phyloP scores from a whole-genome alignment of 176 grass and related monocot genomes.

The Aechmea fasciata region DNA sequence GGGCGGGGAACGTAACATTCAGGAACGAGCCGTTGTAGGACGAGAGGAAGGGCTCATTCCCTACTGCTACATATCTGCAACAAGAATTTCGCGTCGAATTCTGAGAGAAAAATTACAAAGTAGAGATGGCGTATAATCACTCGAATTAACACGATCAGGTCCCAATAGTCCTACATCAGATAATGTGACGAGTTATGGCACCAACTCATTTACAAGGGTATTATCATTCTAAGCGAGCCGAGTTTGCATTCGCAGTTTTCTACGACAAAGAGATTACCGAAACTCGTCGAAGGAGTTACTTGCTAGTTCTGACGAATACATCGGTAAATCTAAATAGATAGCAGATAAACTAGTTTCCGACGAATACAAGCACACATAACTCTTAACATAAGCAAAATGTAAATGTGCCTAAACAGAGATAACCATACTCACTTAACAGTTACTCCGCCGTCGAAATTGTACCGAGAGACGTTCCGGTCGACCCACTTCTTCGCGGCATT shows the following conservation, averaged over 20 bases:
- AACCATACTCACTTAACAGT: conserved; percentile 49
- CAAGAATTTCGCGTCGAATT: not conserved
- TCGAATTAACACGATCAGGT: too few species aligned
- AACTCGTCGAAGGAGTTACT: too few species aligned
- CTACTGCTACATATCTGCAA: conserved; percentile 55
- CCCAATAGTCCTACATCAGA: too few species aligned
- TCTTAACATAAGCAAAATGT: not conserved
- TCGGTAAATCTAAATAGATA: too few species aligned
- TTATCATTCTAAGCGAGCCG: too few species aligned
- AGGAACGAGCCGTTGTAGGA: conserved; percentile 58
- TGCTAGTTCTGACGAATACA: too few species aligned
- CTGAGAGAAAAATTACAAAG: not conserved
- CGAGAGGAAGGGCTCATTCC: conserved; percentile 63
- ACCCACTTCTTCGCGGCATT: conserved; percentile 57
- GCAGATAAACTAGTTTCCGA: too few species aligned
- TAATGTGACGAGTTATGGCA: too few species aligned
- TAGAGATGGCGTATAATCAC: not conserved
- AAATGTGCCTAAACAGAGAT: not conserved
- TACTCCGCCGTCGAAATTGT: conserved; percentile 72
- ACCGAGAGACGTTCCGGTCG: conserved; percentile 34
- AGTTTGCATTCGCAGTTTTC: too few species aligned
- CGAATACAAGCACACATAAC: not conserved
- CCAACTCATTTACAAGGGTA: too few species aligned
- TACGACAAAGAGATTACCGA: too few species aligned
- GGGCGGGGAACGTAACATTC: conserved; percentile 44